Conservation (phyloP, 2,329 filamentous ascomycete genomes). For the Xylaria sp. region DNA sequence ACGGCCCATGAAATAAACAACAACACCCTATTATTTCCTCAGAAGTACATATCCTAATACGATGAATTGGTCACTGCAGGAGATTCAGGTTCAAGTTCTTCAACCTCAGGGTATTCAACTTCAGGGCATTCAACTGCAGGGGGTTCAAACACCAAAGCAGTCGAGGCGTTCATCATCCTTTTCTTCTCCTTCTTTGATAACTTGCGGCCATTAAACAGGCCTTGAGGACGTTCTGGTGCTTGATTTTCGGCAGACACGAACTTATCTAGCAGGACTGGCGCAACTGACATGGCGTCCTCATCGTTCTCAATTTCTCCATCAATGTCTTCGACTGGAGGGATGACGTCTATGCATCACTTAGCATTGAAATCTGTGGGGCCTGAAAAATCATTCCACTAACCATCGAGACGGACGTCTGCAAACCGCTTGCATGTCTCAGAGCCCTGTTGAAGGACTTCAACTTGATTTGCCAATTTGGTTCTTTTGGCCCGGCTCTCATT, state of each 20-base stretch:
- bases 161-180: too few relatives aligned
- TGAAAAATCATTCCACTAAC: slow-evolving; percentile 21
- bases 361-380: not conserved
- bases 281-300: not conserved
- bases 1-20: too few relatives aligned
- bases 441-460: slow-evolving; percentile 53
- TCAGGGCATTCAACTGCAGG: too few relatives aligned
- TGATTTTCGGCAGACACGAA: not conserved
- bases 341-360: not conserved
- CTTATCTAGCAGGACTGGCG: not conserved
- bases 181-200: too few relatives aligned
- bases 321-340: not conserved
- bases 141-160: too few relatives aligned
- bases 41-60: too few relatives aligned
- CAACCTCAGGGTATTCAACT: too few relatives aligned
- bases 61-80: too few relatives aligned
- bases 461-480: slow-evolving; percentile 51
- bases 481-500: slow-evolving; percentile 52
- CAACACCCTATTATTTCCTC: too few relatives aligned
- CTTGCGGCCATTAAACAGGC: too few relatives aligned
- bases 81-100: too few relatives aligned
- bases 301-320: not conserved
- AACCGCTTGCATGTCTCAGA: slow-evolving; percentile 54
- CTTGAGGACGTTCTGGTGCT: not conserved
- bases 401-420: slow-evolving; percentile 33